phyloP scores from a whole-genome alignment of 2,329 filamentous ascomycete species.

The Trichophyton benhamiae region DNA sequence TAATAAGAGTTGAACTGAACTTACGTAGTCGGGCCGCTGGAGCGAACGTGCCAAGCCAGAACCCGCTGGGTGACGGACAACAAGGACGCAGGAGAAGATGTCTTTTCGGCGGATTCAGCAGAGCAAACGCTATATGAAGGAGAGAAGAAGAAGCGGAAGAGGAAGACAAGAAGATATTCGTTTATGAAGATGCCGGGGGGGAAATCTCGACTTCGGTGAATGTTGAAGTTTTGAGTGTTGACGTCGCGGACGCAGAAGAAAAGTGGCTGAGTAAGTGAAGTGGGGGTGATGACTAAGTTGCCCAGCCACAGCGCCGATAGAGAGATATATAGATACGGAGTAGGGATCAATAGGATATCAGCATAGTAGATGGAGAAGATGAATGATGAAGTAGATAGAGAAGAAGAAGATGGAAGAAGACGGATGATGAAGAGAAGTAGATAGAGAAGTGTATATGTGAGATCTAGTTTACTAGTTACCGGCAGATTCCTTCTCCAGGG shows the following conservation, averaged over 20 bases:
- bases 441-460: background rate
- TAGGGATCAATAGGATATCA: background rate
- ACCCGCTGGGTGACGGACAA: background rate
- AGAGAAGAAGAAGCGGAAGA: background rate
- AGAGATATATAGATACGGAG: background rate
- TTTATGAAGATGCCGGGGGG: too few relatives aligned
- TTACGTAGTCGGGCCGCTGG: slow-evolving; percentile 3
- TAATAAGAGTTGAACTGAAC: background rate
- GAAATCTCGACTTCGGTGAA: background rate
- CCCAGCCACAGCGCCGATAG: background rate
- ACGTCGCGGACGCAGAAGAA: background rate
- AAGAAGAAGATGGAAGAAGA: background rate
- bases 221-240: background rate
- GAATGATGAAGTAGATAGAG: background rate
- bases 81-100: background rate
- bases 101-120: background rate
- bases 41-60: background rate
- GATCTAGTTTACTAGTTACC: background rate
- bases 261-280: background rate
- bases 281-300: background rate
- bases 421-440: background rate
- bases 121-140: background rate
- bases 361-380: background rate
- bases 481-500: slow-evolving; percentile 24
- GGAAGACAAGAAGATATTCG: background rate